Conservation (phyloP, 208 protist genomes). For the Trichomonas tenax region DNA sequence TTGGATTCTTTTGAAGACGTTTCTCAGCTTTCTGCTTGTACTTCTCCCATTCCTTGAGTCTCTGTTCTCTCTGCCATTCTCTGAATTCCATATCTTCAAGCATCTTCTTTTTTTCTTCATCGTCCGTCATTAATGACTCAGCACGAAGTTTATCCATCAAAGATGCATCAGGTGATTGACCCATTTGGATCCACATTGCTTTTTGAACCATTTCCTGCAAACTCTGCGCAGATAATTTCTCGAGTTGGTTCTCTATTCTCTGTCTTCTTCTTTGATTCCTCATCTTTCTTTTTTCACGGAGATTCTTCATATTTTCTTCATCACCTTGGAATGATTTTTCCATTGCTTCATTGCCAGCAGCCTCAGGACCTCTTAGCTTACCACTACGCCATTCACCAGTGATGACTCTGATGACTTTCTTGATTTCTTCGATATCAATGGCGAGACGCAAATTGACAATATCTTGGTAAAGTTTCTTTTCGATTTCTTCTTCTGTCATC, state of each 20-base stretch:
- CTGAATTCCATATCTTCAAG: not conserved
- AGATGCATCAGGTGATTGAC: not conserved
- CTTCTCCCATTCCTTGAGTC: not conserved
- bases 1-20: not conserved
- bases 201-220: not conserved
- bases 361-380: not conserved
- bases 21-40: not conserved
- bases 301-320: not conserved
- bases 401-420: not conserved
- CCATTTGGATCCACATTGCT: not conserved
- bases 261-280: not conserved
- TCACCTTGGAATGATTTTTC: not conserved
- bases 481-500: not conserved
- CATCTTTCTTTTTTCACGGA: not conserved
- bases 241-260: not conserved
- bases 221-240: not conserved
- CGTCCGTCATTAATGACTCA: not conserved
- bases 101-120: not conserved
- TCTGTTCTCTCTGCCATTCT: not conserved
- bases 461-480: not conserved
- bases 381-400: slow-evolving; percentile 18
- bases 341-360: not conserved
- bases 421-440: slow-evolving; percentile 11
- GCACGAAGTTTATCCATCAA: not conserved
- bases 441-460: not conserved